These are phyloP conservation scores for Cucurbitaria berberidis DNA, from an alignment of 2,329 filamentous ascomycete species.

Conservation along the genomic window DNA sequence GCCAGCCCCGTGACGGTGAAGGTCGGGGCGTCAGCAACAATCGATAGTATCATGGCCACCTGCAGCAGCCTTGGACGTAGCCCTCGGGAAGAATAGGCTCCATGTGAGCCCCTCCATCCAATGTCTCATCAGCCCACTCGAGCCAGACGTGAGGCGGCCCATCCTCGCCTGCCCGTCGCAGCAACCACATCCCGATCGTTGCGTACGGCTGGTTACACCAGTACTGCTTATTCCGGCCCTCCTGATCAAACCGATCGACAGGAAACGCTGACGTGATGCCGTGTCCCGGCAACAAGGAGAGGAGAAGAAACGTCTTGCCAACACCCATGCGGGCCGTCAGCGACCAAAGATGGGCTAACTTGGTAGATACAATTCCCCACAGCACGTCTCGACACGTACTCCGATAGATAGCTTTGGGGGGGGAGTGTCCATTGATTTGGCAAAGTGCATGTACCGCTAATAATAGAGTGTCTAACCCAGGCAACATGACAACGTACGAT, in stretches of 20 bases:
- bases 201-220: slow-evolving; percentile 37
- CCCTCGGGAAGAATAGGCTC: slow-evolving; percentile 37
- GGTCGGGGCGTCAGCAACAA: slow-evolving; percentile 27
- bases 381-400: neutral
- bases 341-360: slow-evolving; percentile 10
- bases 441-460: neutral
- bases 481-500: neutral
- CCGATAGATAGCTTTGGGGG: slow-evolving; percentile 1
- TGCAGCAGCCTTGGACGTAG: slow-evolving; percentile 42
- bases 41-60: slow-evolving; percentile 40
- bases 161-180: slow-evolving; percentile 22
- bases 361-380: neutral
- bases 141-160: slow-evolving; percentile 22
- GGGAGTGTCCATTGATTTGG: slow-evolving; percentile 6
- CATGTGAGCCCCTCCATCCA: slow-evolving; percentile 26
- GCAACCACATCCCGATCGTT: slow-evolving; percentile 23
- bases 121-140: slow-evolving; percentile 45
- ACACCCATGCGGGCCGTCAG: slow-evolving; percentile 37
- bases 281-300: slow-evolving; percentile 30
- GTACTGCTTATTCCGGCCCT: slow-evolving; percentile 31
- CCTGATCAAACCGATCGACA: slow-evolving; percentile 28
- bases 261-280: slow-evolving; percentile 32
- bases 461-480: neutral
- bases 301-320: slow-evolving; percentile 34
- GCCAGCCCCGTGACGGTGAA: slow-evolving; percentile 40